Conservation (phyloP, 768 basidiomycete genomes). For the Podaxis sp. region DNA sequence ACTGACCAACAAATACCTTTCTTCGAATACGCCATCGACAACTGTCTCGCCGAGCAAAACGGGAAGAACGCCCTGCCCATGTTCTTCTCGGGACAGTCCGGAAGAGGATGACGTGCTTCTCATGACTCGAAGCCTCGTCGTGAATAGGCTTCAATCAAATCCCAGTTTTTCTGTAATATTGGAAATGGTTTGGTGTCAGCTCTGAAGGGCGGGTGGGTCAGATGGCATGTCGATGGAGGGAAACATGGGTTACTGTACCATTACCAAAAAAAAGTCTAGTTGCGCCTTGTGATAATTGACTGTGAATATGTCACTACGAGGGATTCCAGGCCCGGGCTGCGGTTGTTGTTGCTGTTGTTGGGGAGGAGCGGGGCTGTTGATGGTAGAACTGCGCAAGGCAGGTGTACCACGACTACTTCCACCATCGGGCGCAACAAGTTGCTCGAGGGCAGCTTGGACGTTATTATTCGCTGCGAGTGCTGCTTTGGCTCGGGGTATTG, state of each 20-base stretch:
- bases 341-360: slow-evolving; percentile 17
- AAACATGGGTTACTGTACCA: background rate
- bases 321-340: background rate
- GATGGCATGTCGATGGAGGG: background rate
- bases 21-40: background rate
- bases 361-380: slow-evolving; percentile 4
- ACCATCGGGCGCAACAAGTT: slow-evolving; percentile 36
- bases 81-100: background rate
- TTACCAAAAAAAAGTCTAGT: too few species aligned
- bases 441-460: slow-evolving; percentile 79
- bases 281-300: too few species aligned
- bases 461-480: slow-evolving; percentile 72
- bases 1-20: background rate
- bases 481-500: slow-evolving; percentile 66
- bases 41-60: background rate
- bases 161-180: background rate
- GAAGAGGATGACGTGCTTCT: background rate
- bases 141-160: background rate
- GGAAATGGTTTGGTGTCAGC: background rate
- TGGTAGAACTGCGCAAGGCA: background rate
- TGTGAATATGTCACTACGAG: too few species aligned
- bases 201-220: background rate
- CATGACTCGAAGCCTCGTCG: background rate
- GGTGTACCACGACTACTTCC: slow-evolving; percentile 13
- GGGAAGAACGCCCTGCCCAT: background rate